Evolutionary conservation across 805 yeast genomes (phyloP).

Genomic region (Pichia membranifaciens): DNA sequence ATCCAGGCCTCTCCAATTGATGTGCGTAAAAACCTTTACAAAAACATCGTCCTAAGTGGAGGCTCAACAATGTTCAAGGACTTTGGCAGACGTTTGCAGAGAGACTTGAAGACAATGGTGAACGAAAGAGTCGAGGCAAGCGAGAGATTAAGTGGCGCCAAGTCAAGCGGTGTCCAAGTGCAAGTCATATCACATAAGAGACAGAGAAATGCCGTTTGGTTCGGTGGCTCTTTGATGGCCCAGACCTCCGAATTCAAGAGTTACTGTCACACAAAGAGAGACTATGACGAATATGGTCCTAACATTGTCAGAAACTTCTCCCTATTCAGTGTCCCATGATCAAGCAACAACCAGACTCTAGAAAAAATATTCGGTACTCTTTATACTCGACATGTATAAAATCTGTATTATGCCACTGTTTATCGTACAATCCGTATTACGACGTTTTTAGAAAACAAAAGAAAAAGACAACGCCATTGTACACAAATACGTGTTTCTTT

Average conservation of each 20-base stretch:
- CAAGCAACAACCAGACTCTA: too few relatives aligned
- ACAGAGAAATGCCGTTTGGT: conserved; percentile 99
- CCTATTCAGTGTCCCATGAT: conserved; percentile 79
- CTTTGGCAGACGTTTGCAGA: conserved; percentile 94
- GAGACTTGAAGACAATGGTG: conserved; percentile 83
- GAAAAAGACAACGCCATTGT: too few relatives aligned
- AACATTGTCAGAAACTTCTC: conserved; percentile 96
- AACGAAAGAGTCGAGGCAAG: conserved; percentile 81
- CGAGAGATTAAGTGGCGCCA: conserved; percentile 68
- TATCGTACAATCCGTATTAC: too few relatives aligned
- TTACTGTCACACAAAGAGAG: conserved; percentile 94
- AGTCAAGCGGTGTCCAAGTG: conserved; percentile 91
- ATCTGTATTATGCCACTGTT: neutral
- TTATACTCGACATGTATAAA: neutral
- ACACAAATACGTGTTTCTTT: too few relatives aligned
- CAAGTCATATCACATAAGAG: conserved; percentile 95
- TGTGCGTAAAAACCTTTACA: conserved; percentile 93
- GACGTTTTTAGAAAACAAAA: too few relatives aligned
- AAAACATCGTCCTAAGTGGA: conserved; percentile 92
- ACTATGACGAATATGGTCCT: conserved; percentile 97
- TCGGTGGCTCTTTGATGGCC: conserved; percentile 94
- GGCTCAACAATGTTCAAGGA: conserved; percentile 99
- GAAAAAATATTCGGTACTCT: too few relatives aligned
- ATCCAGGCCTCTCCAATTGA: conserved; percentile 95
- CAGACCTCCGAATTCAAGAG: conserved; percentile 95